phyloP scores from a whole-genome alignment of 2,329 filamentous ascomycete species.

The Alternaria alternata region DNA sequence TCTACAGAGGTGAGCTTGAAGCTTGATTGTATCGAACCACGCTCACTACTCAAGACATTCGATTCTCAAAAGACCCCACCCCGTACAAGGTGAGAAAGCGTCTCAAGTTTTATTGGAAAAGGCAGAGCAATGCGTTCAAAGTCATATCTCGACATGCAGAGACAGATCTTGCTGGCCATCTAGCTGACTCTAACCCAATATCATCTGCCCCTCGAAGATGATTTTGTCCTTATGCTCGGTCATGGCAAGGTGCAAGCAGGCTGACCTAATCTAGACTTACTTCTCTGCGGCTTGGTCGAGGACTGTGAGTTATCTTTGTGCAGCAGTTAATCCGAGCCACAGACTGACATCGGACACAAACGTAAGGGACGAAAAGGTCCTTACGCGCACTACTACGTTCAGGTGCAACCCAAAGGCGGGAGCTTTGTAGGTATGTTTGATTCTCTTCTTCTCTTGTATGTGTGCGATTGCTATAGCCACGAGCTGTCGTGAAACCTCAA shows the following conservation, averaged over 20 bases:
- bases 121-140: neutral
- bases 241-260: neutral
- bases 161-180: neutral
- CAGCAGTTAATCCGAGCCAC: neutral
- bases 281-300: slow-evolving; percentile 6
- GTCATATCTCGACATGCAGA: neutral
- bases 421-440: slow-evolving; percentile 73
- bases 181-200: neutral
- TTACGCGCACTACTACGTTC: slow-evolving; percentile 82
- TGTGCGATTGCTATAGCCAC: neutral
- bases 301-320: neutral
- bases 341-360: slow-evolving; percentile 60
- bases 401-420: slow-evolving; percentile 72
- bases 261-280: slow-evolving; percentile 2
- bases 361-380: slow-evolving; percentile 78
- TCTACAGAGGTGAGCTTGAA: slow-evolving; percentile 68
- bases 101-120: neutral
- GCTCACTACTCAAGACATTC: slow-evolving; percentile 64
- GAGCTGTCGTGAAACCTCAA: slow-evolving; percentile 8
- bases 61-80: slow-evolving; percentile 83
- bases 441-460: slow-evolving; percentile 5
- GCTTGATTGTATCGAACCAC: neutral
- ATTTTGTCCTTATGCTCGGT: neutral
- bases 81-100: slow-evolving; percentile 77
- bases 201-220: neutral